Evolutionary conservation across 140 eudicot species (phyloP), one percentile per base, ranked within the genome.

Genomic region (Senecio squalidus): DNA sequence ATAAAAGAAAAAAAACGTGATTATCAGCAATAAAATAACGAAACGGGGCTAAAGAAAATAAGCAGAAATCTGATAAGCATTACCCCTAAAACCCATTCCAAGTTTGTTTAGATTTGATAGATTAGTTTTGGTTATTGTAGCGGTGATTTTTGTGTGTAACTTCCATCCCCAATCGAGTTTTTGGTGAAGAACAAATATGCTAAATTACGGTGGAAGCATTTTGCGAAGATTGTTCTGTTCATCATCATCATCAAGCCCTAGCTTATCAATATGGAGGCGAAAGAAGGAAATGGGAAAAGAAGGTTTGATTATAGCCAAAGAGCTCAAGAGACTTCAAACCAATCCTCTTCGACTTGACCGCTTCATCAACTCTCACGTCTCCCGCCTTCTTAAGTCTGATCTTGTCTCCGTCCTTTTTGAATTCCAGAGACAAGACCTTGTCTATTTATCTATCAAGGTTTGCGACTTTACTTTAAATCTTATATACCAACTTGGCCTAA

Each of bases 261-360:
- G 85, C 52, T 43, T 90, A 66, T 92, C 98, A 43, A 92, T 92
- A 67, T 92, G 98, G 98, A 81, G 98, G 78, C 64, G 96, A 46
- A 87, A 87, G 83, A 92, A 84, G 62, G 95, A 84, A 51, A 58
- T 86, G 49, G 94, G 96, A 34, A 92, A 87, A 78, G 98, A 92
- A 67, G 98, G 98, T 2, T 59, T 92, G 51, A 90, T 82, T 45
- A 82, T 81, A 15, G 85, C 94, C 51, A 86, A 87, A 74, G 95
- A 86, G 47, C 88, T 92, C 62, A 92, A 92, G 82, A 71, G 98
- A 53, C 78, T 87, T n/a, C 87, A 92, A 48, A 60, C 79, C 1
- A 76, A 74, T 29, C 95, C 98, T 13, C 25, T 70, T 16, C 85
- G 94, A 11, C 80, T 92, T 26, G 93, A 87, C 11, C 74, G 89